A percentile compares a stretch with the other conserved stretches of the same genome.
These are phyloP conservation scores for Fusarium begoniae DNA, from an alignment of 2,329 filamentous ascomycete species.

Conservation along the genomic window DNA sequence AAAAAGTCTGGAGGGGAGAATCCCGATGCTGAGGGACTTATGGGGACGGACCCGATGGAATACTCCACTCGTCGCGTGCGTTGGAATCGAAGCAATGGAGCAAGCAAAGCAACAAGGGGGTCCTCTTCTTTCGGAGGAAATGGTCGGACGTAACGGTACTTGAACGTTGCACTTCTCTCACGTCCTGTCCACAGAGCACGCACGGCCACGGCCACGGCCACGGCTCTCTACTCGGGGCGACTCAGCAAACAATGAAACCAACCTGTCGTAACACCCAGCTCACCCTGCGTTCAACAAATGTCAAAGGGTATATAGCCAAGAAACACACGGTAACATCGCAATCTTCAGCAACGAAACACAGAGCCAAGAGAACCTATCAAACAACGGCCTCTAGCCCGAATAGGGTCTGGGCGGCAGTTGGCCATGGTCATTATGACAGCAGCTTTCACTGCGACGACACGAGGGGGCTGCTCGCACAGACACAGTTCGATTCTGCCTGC, in stretches of 20 bases:
- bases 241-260: background rate
- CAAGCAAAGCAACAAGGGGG: slow-evolving; percentile 16
- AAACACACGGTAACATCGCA: slow-evolving; percentile 21
- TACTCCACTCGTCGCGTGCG: slow-evolving; percentile 39
- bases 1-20: slow-evolving; percentile 9
- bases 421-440: slow-evolving; percentile 28
- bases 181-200: background rate
- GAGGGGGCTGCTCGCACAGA: slow-evolving; percentile 19
- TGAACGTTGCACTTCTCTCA: background rate
- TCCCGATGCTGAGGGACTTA: slow-evolving; percentile 34
- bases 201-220: background rate
- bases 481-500: slow-evolving; percentile 4
- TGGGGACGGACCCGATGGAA: slow-evolving; percentile 27
- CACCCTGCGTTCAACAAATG: background rate
- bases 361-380: slow-evolving; percentile 22
- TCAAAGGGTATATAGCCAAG: background rate
- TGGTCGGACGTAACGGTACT: background rate
- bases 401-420: slow-evolving; percentile 20
- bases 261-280: background rate
- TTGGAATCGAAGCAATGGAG: background rate
- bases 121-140: slow-evolving; percentile 7
- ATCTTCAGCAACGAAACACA: slow-evolving; percentile 21
- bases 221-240: background rate
- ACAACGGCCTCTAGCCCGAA: slow-evolving; percentile 30
- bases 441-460: background rate